Conservation (phyloP, 306 rosid species). For the Inga leiocalycina region DNA sequence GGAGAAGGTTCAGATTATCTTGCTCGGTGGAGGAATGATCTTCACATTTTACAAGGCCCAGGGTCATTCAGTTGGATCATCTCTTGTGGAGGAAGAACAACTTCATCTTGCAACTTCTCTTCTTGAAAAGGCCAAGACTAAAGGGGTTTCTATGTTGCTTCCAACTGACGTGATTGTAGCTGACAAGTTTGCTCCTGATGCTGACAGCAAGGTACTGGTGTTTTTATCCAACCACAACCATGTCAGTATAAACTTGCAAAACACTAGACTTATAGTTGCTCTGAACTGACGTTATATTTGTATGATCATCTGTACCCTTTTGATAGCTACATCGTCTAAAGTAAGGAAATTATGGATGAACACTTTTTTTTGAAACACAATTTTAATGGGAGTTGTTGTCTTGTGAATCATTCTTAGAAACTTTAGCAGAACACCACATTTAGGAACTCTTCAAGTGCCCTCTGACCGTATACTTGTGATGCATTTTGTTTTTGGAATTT, state of each 20-base stretch:
- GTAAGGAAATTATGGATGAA: too few relatives aligned
- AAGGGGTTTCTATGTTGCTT: slow-evolving; percentile 71
- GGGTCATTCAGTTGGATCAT: slow-evolving; percentile 66
- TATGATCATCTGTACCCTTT: not conserved
- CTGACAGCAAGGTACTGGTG: slow-evolving; percentile 59
- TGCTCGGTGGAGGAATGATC: slow-evolving; percentile 82
- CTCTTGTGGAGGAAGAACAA: slow-evolving; percentile 77
- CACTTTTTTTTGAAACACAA: too few relatives aligned
- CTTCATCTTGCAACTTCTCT: slow-evolving; percentile 62
- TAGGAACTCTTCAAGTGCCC: not conserved
- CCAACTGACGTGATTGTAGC: slow-evolving; percentile 73
- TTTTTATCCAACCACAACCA: not conserved
- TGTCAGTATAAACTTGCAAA: not conserved
- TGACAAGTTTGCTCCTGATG: slow-evolving; percentile 73
- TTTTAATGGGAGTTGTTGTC: not conserved
- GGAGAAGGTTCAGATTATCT: slow-evolving; percentile 62
- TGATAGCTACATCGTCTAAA: too few relatives aligned
- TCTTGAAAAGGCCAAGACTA: slow-evolving; percentile 67
- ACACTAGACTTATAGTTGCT: not conserved
- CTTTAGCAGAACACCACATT: not conserved
- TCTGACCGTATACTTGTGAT: not conserved
- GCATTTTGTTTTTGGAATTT: not conserved
- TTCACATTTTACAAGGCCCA: slow-evolving; percentile 80
- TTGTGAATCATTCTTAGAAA: not conserved
- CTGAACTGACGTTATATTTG: not conserved